Evolutionary conservation across 768 basidiomycete genomes (phyloP), one percentile per base, ranked within the genome.

Genomic region (Leccinum subgranulosum): DNA sequence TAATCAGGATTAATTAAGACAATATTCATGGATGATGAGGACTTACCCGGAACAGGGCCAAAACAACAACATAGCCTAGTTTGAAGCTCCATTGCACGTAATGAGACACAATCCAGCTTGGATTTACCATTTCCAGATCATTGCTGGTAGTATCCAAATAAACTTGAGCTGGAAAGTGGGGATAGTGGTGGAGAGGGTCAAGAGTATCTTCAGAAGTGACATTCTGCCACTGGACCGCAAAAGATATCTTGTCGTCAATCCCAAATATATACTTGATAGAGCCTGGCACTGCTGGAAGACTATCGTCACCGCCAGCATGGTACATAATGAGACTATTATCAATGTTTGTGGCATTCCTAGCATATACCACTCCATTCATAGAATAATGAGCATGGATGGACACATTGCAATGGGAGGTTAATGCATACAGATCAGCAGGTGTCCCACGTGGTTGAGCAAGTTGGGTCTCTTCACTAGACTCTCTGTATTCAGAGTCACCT

Each of bases 211-310:
- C 7, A 4, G 17, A 11, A 17, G 47, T 12, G 2, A 10, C 10
- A 47, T 33, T 31, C 15, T 54, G 43, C 7, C 21, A 6, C 12
- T 54, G 45, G 4, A 54, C 17, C 3, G 46, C 53, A 27, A 54
- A 48, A 6, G 4, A 54, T n/a, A 54, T n/a, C 27, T 46, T 45
- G 19, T 27, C 14, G 4, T 53, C 21, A 15, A 17, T 48, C 9
- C 31, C 33, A 23, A 54, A 54, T 7, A 54, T 54, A 27, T 54
- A 54, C 28, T 55, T 55, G 47, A 55, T 39, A 2, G 33, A 55
- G 2, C 34, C 54, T 14, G 14, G 36, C 5, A 54, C 46, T 12
- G 29, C 29, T 3, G 29, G 43, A 27, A 34, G 46, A n/a, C 53
- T 47, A 11, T 23, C 4, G 23, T 47, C 17, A 2, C 46, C 46